These are phyloP conservation scores for Aspergillus sergii DNA, from an alignment of 2,329 filamentous ascomycete species.

Conservation along the genomic window DNA sequence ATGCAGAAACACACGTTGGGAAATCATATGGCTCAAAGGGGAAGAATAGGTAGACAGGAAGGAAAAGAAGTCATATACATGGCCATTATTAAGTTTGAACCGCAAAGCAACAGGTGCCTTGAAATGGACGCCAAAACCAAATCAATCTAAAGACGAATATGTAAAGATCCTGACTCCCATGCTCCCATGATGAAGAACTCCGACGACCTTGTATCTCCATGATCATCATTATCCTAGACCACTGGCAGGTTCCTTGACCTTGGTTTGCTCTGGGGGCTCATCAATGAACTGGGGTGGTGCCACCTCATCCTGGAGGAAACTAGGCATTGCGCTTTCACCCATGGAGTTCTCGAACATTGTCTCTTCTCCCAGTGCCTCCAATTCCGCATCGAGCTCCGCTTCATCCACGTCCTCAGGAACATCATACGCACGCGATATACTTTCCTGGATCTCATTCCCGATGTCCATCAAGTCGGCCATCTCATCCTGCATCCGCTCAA, in stretches of 20 bases:
- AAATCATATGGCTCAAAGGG: not conserved
- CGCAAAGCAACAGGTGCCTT: not conserved
- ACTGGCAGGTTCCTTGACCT: constrained; percentile 78
- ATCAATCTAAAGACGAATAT: constrained; percentile 2
- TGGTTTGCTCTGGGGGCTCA: constrained; percentile 75
- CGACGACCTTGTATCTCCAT: constrained; percentile 3
- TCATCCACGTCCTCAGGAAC: constrained; percentile 97
- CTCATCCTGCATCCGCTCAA: constrained; percentile 96
- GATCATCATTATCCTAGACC: constrained; percentile 29
- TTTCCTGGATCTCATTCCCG: constrained; percentile 97
- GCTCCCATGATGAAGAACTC: constrained; percentile 17
- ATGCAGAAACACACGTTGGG: not conserved
- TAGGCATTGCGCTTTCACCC: constrained; percentile 67
- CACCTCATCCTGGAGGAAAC: constrained; percentile 87
- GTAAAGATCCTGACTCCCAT: constrained; percentile 22
- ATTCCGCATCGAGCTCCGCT: constrained; percentile 90
- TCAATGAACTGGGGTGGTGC: constrained; percentile 86
- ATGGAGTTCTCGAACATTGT: constrained; percentile 78
- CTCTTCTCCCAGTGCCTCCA: constrained; percentile 92
- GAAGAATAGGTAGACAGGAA: not conserved
- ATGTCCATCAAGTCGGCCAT: constrained; percentile 98
- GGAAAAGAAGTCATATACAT: not conserved
- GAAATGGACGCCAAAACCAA: not conserved
- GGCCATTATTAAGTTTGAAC: not conserved
- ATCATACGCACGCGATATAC: constrained; percentile 86